A percentile compares a stretch with the other conserved stretches of the same genome.
Evolutionary conservation across 2,329 filamentous ascomycete genomes (phyloP).

Genomic region (Colletotrichum incanum): DNA sequence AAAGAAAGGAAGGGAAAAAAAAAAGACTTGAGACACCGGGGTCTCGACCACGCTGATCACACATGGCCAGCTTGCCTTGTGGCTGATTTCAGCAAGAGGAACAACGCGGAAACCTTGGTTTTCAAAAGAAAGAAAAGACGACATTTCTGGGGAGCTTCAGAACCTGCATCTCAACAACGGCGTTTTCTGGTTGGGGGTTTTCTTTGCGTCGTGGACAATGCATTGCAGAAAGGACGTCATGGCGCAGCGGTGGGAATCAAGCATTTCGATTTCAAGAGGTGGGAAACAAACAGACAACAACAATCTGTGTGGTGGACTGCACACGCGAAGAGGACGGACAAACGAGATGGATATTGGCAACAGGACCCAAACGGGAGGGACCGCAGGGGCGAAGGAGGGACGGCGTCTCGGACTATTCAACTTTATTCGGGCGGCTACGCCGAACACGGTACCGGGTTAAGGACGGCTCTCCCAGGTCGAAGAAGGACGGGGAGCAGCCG

Average conservation of each 20-base stretch:
- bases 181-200: not conserved
- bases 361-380: slow-evolving; percentile 14
- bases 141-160: not conserved
- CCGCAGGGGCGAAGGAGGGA: slow-evolving; percentile 8
- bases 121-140: not conserved
- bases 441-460: slow-evolving; percentile 2
- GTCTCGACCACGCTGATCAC: slow-evolving; percentile 1
- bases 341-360: not conserved
- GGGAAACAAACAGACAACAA: not conserved
- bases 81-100: not conserved
- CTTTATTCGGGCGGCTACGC: slow-evolving; percentile 24
- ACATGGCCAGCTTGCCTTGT: not conserved
- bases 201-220: not conserved
- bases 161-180: not conserved
- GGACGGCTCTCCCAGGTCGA: not conserved
- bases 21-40: not conserved
- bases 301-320: too few relatives aligned
- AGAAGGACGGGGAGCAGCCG: not conserved
- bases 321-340: not conserved
- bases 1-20: not conserved
- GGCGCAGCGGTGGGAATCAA: slow-evolving; percentile 2
- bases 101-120: not conserved
- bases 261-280: slow-evolving; percentile 7
- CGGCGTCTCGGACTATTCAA: slow-evolving; percentile 23
- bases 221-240: not conserved